Evolutionary conservation across 2,329 filamentous ascomycete species (phyloP), one percentile per base, ranked within the genome.

Genomic region (Pseudophaeomoniella oleicola): DNA sequence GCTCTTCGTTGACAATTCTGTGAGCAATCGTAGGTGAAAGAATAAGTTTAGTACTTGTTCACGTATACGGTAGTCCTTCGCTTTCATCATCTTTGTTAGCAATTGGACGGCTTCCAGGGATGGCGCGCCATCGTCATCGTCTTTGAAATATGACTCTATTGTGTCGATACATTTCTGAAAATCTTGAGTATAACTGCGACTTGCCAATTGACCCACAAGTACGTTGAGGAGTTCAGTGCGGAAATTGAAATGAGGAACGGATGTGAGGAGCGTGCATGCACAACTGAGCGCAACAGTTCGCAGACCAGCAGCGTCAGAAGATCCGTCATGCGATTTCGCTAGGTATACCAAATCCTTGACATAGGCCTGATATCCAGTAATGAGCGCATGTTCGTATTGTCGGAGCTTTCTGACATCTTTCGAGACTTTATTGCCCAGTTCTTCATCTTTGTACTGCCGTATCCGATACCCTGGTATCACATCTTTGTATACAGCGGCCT

Each of bases 231-330:
- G 65, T 37, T 98, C 88, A 34, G 69, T 72, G 30, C 90, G 79
- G 58, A 93, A 94, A 65, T 98, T 98, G 73, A 98, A 98, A 62
- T 98, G 92, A 3, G 90, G 84, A 1, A 94, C 86, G 2, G 80
- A 69, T 14, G 73, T 74, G 30, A 96, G 60, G 12, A 98, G 69
- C 18, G 72, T 81, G 58, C 86, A 94, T 2, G 81, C 79, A 54
- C 90, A 98, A 31, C 76, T 79, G 39, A 94, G 78, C 3, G 90
- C 88, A 16, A 94, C 71, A 36, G 69, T 80, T 4, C 77, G 72
- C 16, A 94, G 43, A 14, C 63, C 56, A 19, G 52, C 42, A 11
- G 53, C 42, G 35, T 64, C 57, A 2, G 46, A 46, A 11, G 45
- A 43, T 4, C 43, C 44, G 17, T 45, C 40, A 27, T 47, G 58